Percentiles rank a stretch among this genome's conserved stretches.
phyloP scores from a whole-genome alignment of 768 basidiomycete genomes.

The Kwoniella mangroviensis region DNA sequence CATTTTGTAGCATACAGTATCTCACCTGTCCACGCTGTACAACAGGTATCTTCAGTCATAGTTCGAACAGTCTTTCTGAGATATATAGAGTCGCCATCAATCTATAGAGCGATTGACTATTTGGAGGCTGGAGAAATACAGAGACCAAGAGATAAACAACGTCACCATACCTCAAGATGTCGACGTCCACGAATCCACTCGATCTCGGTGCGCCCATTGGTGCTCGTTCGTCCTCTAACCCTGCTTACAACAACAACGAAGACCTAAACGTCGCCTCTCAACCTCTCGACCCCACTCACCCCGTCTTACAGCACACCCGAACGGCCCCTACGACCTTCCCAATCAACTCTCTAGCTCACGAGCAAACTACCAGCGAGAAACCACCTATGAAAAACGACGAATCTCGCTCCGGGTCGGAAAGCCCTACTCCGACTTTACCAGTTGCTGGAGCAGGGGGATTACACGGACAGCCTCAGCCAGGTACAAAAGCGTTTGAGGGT shows the following conservation, averaged over 20 bases:
- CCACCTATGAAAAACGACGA: not conserved
- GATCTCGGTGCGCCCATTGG: constrained; percentile 18
- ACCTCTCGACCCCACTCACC: constrained; percentile 8
- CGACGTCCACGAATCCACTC: constrained; percentile 19
- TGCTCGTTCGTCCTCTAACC: not conserved
- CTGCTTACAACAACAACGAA: not conserved
- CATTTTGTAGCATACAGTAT: too few species aligned
- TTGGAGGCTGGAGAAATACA: not conserved
- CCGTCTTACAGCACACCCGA: constrained; percentile 17
- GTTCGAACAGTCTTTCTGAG: too few species aligned
- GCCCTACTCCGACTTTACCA: constrained; percentile 34
- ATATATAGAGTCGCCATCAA: too few species aligned
- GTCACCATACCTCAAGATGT: constrained; percentile 6
- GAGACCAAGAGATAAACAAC: too few species aligned
- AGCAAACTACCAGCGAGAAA: not conserved
- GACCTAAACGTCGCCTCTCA: not conserved
- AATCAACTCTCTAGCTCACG: constrained; percentile 19
- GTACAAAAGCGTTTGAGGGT: constrained; percentile 10
- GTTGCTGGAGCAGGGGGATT: constrained; percentile 20
- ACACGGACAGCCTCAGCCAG: constrained; percentile 31
- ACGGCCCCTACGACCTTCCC: constrained; percentile 37
- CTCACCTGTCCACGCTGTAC: too few species aligned
- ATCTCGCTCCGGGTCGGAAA: constrained; percentile 18
- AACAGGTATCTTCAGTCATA: too few species aligned
- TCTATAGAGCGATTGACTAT: too few species aligned